Conservation (phyloP, 139 green algal species). For the Micractinium sp. region DNA sequence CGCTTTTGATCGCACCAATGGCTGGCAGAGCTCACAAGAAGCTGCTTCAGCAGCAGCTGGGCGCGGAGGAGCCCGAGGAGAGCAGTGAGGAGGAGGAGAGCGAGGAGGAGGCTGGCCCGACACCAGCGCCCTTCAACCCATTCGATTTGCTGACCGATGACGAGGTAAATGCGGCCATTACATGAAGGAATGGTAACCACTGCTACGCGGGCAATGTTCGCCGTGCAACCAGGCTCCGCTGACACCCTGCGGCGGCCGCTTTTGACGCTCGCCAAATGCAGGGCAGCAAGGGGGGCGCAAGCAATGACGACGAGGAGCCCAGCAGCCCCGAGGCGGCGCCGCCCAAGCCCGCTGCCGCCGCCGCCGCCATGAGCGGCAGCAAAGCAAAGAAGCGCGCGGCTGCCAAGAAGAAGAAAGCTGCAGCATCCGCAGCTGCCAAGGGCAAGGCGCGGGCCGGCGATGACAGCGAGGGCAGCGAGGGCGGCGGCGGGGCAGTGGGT, state of each 20-base stretch:
- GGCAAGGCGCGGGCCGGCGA: background rate
- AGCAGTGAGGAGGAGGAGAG: background rate
- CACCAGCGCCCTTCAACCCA: slow-evolving; percentile 63
- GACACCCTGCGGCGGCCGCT: background rate
- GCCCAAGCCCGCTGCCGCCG: background rate
- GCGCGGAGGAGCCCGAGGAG: background rate
- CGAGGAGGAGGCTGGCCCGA: background rate
- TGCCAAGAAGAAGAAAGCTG: slow-evolving; percentile 9
- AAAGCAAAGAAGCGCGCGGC: slow-evolving; percentile 5
- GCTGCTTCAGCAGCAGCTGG: slow-evolving; percentile 33
- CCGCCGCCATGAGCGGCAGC: background rate
- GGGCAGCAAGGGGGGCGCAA: slow-evolving; percentile 1
- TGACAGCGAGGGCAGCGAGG: background rate
- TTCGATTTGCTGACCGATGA: slow-evolving; percentile 75
- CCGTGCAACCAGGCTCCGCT: slow-evolving; percentile 27
- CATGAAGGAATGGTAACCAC: no score
- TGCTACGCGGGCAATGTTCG: background rate
- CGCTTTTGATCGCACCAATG: slow-evolving; percentile 23
- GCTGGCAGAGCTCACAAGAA: slow-evolving; percentile 31
- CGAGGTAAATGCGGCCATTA: slow-evolving; percentile 33
- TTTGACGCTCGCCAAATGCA: background rate
- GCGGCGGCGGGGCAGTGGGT: background rate
- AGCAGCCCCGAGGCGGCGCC: slow-evolving; percentile 16
- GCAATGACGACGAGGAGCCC: slow-evolving; percentile 47
- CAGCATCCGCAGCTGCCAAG: background rate